Evolutionary conservation across 768 basidiomycete species (phyloP).

Genomic region (Polyporus arcularius): DNA sequence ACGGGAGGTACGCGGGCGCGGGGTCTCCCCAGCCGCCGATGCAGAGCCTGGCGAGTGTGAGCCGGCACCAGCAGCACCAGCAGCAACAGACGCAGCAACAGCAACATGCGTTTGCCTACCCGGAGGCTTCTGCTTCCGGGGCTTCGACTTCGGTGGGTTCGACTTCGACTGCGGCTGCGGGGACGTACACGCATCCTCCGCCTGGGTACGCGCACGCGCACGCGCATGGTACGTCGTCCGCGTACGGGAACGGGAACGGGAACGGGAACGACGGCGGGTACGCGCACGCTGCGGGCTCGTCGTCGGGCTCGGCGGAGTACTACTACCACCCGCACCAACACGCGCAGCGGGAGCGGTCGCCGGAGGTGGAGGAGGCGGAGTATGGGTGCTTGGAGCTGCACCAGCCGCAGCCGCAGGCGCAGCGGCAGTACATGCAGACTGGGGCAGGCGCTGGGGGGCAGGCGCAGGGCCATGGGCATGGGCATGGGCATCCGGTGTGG

Average conservation of each 20-base stretch:
- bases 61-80: slow-evolving; percentile 4
- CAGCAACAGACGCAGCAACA: slow-evolving; percentile 8
- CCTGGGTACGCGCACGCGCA: neutral
- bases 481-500: slow-evolving; percentile 2
- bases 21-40: slow-evolving; percentile 1
- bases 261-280: neutral
- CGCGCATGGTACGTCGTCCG: neutral
- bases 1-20: neutral
- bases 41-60: neutral
- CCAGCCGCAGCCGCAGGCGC: slow-evolving; percentile 18
- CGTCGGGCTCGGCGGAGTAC: neutral
- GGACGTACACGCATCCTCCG: neutral
- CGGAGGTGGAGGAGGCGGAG: slow-evolving; percentile 7
- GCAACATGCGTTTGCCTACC: slow-evolving; percentile 13
- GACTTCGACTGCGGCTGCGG: neutral
- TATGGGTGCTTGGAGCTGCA: slow-evolving; percentile 16
- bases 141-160: neutral
- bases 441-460: neutral
- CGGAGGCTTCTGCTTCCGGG: slow-evolving; percentile 1
- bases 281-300: neutral
- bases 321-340: slow-evolving; percentile 12
- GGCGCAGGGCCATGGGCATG: slow-evolving; percentile 1
- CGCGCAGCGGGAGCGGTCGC: neutral
- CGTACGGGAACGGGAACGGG: neutral
- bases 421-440: slow-evolving; percentile 10